Evolutionary conservation across 1,284 basidiomycete genomes (phyloP), one percentile per base, ranked within the genome.

Genomic region (Leccinum fuscescens): DNA sequence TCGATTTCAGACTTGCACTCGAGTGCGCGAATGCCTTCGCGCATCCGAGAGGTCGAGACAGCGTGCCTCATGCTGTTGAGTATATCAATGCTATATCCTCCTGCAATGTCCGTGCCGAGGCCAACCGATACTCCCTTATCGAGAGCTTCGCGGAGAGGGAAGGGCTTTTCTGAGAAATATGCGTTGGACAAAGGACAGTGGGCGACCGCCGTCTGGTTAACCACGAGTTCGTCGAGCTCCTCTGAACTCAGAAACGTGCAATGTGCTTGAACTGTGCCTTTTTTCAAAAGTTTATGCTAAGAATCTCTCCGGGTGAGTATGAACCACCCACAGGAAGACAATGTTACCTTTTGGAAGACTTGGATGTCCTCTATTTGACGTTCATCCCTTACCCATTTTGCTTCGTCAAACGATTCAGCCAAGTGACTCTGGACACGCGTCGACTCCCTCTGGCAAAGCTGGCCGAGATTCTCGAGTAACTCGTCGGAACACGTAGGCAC

Each of bases 161-260:
- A 90, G 0, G 87, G 84, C 59, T 82, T 79, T 8, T 86, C 82
- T 0, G 90, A 93, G 73, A 94, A 93, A 74, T 94, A 95, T 1
- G 84, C 82, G 68, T 94, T 94, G 0, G 91, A 93, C 11, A 94
- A 79, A 0, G 92, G 93, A 70, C 93, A 95, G 66, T 93, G 91
- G 0, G 92, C 91, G 24, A 94, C 79, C 2, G 89, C 80, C 1
- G 86, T 83, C 6, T 85, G 83, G 35, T 73, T 74, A 4, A 67
- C 66, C 2, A 78, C 76, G 9, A 94, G 76, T n/a, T 78, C 79
- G 0, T 74, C 67, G 14, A 92, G 78, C 27, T 85, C 79, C 0
- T 79, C 72, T 0, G 73, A 61, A 20, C 77, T 72, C 24, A 93
- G 80, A 74, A 88, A 92, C 1, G 93, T 94, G 74, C 93, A 94